Evolutionary conservation across 345 rosid species (phyloP).

Genomic region (Mallotus nudiflorus): DNA sequence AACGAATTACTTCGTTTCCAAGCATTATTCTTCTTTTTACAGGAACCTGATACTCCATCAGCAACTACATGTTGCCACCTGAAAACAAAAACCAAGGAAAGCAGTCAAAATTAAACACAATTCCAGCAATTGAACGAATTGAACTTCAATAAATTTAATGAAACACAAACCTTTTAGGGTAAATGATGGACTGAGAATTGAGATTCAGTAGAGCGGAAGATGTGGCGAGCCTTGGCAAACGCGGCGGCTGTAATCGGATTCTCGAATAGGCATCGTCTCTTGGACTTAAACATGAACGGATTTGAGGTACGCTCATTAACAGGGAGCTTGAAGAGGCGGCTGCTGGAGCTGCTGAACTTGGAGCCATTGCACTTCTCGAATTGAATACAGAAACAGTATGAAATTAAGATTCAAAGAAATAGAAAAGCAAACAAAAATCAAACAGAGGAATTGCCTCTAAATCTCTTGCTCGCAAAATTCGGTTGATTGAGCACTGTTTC

Average conservation of each 20-base stretch:
- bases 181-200: neutral
- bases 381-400: neutral
- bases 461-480: no score
- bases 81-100: slow-evolving; percentile 13
- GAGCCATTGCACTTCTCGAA: slow-evolving; percentile 5
- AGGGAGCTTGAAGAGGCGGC: slow-evolving; percentile 14
- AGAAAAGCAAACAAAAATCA: neutral
- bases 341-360: slow-evolving; percentile 3
- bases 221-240: neutral
- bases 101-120: neutral
- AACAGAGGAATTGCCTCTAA: no score
- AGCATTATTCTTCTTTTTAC: slow-evolving; percentile 35
- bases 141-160: neutral
- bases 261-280: neutral
- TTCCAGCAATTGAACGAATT: neutral
- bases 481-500: neutral
- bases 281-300: slow-evolving; percentile 1
- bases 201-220: slow-evolving; percentile 3
- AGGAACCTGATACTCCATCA: slow-evolving; percentile 25
- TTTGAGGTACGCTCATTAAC: slow-evolving; percentile 11
- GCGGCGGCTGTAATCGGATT: slow-evolving; percentile 4
- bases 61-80: slow-evolving; percentile 42
- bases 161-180: neutral
- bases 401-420: neutral
- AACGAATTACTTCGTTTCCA: slow-evolving; percentile 38